Base-by-base conservation (phyloP, 345 rosid genomes). In the Durio zibethinus region DNA sequence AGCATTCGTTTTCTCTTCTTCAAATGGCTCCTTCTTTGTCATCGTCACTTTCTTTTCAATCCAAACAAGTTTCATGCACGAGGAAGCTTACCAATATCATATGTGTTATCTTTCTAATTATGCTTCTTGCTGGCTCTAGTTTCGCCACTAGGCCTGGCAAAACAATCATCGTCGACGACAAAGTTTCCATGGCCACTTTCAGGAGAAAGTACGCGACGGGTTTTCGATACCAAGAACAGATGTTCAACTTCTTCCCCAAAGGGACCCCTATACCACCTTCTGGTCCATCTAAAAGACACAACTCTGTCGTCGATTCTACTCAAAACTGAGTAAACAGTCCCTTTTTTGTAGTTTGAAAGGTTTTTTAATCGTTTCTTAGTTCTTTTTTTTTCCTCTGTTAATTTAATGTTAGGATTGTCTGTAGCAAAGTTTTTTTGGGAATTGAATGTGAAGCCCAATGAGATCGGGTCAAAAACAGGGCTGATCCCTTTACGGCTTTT, bases 221-320 rank as follows among this genome's bases (percentile, higher is more conserved):
- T 43, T 90, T 90, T 76, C 43, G 45, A 45, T 82, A 80, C 69
- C 38, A 81, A 72, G 90, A 73, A 40, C 84, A 70, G 81, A 64
- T 85, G 66, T 90, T 90, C 87, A 87, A 87, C 83, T 95, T 80
- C 89, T 81, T 95, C 56, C 99, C 98, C 7, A 93, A 93, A 81
- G 93, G 93, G 0, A 79, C 79, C 7, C 83, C 89, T 1, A 73
- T 93, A 56, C 97, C 98, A 16, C 98, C 98, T 73, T 95, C 98
- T 20, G 98, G 72, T 61, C 99, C 98, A 5, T 95, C 99, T 18
- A 89, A 87, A 80, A 80, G 90, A 71, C 98, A 93, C 89, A 95
- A 95, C 84, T 80, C 85, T 7, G 61, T 77, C 11, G 78, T 79
- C 33, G 80, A 86, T 64, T 85, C 88, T 61, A 72, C 90, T 71